Evolutionary conservation across 176 grass and related monocot species (phyloP), one percentile per base, ranked within the genome.

Genomic region (Triticum turgidum): DNA sequence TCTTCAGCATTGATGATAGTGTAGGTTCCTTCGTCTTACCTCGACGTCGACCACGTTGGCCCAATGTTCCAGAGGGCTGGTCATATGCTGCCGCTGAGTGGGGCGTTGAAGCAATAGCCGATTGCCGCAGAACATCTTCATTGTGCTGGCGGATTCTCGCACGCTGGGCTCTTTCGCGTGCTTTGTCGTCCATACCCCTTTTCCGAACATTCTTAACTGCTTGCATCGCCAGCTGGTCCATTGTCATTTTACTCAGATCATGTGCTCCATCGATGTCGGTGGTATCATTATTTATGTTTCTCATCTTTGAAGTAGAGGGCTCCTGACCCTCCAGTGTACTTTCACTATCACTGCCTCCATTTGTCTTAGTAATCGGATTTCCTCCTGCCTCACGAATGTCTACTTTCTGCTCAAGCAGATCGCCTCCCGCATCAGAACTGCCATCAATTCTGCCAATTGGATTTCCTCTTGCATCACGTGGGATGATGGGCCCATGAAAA

Each of bases 1-100:
- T 98, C 79, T 95, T 94, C 84, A 98, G 83, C 96, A 98, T 95
- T 8, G 91, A 98, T 21, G 93, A 88, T 64, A 98, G 78, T 61
- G 93, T 92, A 77, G 84, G 88, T 44, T 81, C 93, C 90, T 98
- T 98, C 15, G 41, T 38, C 66, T 87, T 94, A 54, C 27, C 80
- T 62, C 63, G 75, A 2, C 59, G 81, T 22, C 84, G 73, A 52
- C 73, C 86, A 29, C 42, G 71, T 72, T 76, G 85, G 62, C 61
- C 42, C 56, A 34, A 32, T 88, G 58, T n/a, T 87, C 56, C 86
- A 58, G 90, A 33, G 78, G 77, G 71, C 34, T 90, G 86, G 39
- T 71, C 91, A 87, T 89, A 91, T 68, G 90, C 86, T 81, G 88
- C 90, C 15, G 89, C 90, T 12, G 91, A 92, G 61, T 82, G 90